Conservation (phyloP, 495 filamentous ascomycete species). For the Penicillium tannophilum region DNA sequence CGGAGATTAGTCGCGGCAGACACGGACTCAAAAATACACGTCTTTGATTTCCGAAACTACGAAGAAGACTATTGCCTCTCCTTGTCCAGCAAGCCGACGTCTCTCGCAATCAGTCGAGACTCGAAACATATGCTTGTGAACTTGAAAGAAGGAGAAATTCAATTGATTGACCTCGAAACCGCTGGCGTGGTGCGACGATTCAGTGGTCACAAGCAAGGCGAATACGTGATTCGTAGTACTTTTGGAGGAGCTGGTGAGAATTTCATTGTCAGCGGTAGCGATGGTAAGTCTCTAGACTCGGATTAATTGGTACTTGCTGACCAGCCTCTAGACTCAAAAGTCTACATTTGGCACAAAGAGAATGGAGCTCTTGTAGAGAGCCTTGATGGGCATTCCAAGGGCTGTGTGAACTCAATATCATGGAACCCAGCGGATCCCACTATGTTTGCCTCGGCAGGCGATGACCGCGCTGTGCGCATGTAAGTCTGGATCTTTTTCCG, state of each 20-base stretch:
- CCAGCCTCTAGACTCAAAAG: slow-evolving; percentile 59
- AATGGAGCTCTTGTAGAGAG: slow-evolving; percentile 74
- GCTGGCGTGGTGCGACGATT: slow-evolving; percentile 72
- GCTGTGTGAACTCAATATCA: slow-evolving; percentile 84
- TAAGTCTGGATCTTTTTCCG: slow-evolving; percentile 36
- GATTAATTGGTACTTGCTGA: background rate
- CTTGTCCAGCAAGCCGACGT: slow-evolving; percentile 68
- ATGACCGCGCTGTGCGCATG: slow-evolving; percentile 87
- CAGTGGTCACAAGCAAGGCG: slow-evolving; percentile 67
- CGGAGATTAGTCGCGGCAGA: slow-evolving; percentile 76
- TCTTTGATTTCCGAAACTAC: slow-evolving; percentile 77
- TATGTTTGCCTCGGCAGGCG: slow-evolving; percentile 90
- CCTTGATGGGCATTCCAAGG: slow-evolving; percentile 70
- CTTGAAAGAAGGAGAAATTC: slow-evolving; percentile 70
- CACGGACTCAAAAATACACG: slow-evolving; percentile 66
- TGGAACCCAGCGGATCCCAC: slow-evolving; percentile 85
- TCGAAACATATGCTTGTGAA: slow-evolving; percentile 81
- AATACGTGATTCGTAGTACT: slow-evolving; percentile 74
- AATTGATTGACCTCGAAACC: slow-evolving; percentile 74
- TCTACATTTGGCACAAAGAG: slow-evolving; percentile 90
- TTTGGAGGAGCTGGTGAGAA: slow-evolving; percentile 91
- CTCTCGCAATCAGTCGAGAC: slow-evolving; percentile 78
- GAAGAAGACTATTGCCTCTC: slow-evolving; percentile 73
- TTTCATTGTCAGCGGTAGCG: slow-evolving; percentile 87
- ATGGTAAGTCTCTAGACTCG: slow-evolving; percentile 59